A percentile compares a stretch with the other conserved stretches of the same genome.
phyloP scores from a whole-genome alignment of 2,329 filamentous ascomycete species.

The Orbilia oligospora region DNA sequence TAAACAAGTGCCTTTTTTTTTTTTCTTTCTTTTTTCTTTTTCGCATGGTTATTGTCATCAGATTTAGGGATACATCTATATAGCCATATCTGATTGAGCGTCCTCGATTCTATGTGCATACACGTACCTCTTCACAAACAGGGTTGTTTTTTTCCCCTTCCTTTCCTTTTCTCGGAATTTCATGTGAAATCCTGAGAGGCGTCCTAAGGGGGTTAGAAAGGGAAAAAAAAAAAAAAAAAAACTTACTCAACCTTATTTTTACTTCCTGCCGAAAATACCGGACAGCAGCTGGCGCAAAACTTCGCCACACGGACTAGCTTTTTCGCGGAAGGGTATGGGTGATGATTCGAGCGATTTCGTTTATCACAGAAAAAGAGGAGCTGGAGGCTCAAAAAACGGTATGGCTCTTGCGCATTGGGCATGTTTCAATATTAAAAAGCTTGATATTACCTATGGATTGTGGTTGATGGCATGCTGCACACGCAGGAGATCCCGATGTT shows the following conservation, averaged over 20 bases:
- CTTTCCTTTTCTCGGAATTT: conserved; percentile 10
- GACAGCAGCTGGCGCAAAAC: background rate
- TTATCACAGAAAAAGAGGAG: background rate
- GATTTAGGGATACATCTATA: no score
- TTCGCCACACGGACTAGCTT: conserved; percentile 3
- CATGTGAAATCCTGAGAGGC: conserved; percentile 14
- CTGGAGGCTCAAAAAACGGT: conserved; percentile 31
- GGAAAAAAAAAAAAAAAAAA: conserved; percentile 8
- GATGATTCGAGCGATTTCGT: conserved; percentile 25
- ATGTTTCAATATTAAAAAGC: conserved; percentile 57
- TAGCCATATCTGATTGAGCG: no score
- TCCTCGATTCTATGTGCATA: no score
- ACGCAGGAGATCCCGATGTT: conserved; percentile 40
- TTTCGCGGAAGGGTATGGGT: conserved; percentile 6
- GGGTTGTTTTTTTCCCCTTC: no score
- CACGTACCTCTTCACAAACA: no score
- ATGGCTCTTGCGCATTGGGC: conserved; percentile 32
- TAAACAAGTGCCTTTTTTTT: no score
- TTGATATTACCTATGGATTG: conserved; percentile 49
- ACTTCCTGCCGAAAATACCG: background rate
- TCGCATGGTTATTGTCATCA: no score
- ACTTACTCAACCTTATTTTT: conserved; percentile 32
- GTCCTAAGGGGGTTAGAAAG: background rate
- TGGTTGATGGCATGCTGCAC: conserved; percentile 40
- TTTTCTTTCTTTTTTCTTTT: conserved; percentile 14